These are phyloP conservation scores for Hymenoscyphus scutula DNA, from an alignment of 2,329 filamentous ascomycete species.

Conservation along the genomic window DNA sequence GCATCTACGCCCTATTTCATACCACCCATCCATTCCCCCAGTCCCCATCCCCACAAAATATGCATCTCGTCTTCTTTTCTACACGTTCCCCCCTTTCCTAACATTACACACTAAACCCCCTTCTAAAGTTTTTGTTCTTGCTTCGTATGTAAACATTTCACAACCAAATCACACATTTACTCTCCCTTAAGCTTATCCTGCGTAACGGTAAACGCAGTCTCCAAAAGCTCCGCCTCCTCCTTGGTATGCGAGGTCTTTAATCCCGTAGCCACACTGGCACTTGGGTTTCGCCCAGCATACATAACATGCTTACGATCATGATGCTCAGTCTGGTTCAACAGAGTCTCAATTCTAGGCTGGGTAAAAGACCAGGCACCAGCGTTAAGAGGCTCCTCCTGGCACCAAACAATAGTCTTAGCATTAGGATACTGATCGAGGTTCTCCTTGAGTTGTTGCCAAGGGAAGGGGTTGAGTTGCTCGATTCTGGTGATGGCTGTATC, in stretches of 20 bases:
- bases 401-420: slow-evolving; percentile 95
- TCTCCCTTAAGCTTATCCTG: slow-evolving; percentile 68
- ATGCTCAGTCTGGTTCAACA: slow-evolving; percentile 88
- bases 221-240: slow-evolving; percentile 84
- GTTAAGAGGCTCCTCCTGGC: slow-evolving; percentile 96
- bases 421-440: slow-evolving; percentile 97
- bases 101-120: background rate
- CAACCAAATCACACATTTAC: slow-evolving; percentile 23
- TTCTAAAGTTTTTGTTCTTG: background rate
- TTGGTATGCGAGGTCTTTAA: slow-evolving; percentile 84
- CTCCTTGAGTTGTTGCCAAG: slow-evolving; percentile 93
- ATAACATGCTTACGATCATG: slow-evolving; percentile 95
- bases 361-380: slow-evolving; percentile 95
- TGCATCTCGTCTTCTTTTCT: background rate
- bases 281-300: slow-evolving; percentile 93
- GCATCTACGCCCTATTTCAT: background rate
- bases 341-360: slow-evolving; percentile 95
- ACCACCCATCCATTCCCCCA: background rate
- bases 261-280: slow-evolving; percentile 90
- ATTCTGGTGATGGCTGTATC: slow-evolving; percentile 92
- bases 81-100: background rate
- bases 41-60: background rate
- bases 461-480: slow-evolving; percentile 98
- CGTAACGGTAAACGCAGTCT: slow-evolving; percentile 61
- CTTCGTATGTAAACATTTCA: no score